phyloP scores from a whole-genome alignment of 2,329 filamentous ascomycete species.

The Zymoseptoria brevis region DNA sequence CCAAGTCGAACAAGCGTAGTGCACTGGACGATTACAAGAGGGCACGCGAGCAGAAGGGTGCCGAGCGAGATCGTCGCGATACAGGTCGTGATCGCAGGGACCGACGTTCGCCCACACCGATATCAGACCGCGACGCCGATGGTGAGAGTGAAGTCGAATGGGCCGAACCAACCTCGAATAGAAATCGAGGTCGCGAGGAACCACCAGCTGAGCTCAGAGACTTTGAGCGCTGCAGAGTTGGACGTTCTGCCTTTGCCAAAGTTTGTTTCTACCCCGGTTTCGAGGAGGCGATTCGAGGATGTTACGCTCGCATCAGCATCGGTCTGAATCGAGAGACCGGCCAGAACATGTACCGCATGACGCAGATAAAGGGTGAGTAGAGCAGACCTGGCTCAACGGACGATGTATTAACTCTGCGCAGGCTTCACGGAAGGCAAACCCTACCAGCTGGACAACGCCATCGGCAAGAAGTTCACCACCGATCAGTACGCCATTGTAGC shows the following conservation, averaged over 20 bases:
- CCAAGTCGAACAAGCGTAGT: slow-evolving; percentile 42
- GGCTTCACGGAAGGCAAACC: slow-evolving; percentile 71
- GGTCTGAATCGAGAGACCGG: slow-evolving; percentile 64
- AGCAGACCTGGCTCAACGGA: slow-evolving; percentile 4
- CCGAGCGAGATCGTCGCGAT: slow-evolving; percentile 37
- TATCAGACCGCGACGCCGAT: slow-evolving; percentile 51
- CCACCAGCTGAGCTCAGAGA: slow-evolving; percentile 68
- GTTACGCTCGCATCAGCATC: slow-evolving; percentile 77
- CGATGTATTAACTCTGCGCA: slow-evolving; percentile 29
- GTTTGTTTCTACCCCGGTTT: slow-evolving; percentile 93
- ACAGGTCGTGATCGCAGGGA: slow-evolving; percentile 37
- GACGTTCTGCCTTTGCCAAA: slow-evolving; percentile 76
- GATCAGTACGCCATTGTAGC: slow-evolving; percentile 77
- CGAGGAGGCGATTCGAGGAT: slow-evolving; percentile 69
- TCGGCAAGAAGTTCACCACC: slow-evolving; percentile 70
- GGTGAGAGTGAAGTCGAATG: slow-evolving; percentile 76
- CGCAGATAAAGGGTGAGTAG: slow-evolving; percentile 67
- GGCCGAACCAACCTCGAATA: slow-evolving; percentile 44
- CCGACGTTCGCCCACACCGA: slow-evolving; percentile 33
- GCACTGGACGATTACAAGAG: slow-evolving; percentile 64
- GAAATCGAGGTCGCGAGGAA: slow-evolving; percentile 47
- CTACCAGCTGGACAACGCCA: slow-evolving; percentile 69
- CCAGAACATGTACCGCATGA: slow-evolving; percentile 77
- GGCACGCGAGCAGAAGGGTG: slow-evolving; percentile 53
- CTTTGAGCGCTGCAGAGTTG: slow-evolving; percentile 74